Evolutionary conservation across 2,329 filamentous ascomycete species (phyloP).

Genomic region (Dissoconium aciculare): DNA sequence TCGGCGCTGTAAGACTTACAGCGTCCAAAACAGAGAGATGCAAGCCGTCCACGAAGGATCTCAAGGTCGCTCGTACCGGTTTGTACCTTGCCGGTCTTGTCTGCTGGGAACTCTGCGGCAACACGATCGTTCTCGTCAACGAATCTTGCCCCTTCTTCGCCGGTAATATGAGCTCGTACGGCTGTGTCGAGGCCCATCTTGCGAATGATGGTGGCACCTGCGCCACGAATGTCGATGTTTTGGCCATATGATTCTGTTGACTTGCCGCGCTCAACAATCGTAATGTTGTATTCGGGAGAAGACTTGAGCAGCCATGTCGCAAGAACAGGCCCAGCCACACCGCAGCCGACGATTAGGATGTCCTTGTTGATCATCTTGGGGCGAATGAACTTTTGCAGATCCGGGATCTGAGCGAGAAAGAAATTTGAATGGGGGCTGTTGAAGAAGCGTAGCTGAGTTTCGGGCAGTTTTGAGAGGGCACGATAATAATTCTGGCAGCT

Average conservation of each 20-base stretch:
- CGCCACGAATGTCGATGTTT: conserved; percentile 22
- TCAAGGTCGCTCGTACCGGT: conserved; percentile 22
- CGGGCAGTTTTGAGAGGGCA: too few relatives aligned
- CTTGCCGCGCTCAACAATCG: conserved; percentile 19
- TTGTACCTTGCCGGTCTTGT: conserved; percentile 16
- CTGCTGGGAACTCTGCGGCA: conserved; percentile 14
- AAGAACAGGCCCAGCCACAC: conserved; percentile 18
- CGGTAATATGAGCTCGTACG: conserved; percentile 14
- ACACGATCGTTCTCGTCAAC: conserved; percentile 14
- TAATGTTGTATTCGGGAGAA: conserved; percentile 14
- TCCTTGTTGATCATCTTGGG: too few relatives aligned
- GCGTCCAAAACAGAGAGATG: conserved; percentile 13
- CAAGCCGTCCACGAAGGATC: conserved; percentile 19
- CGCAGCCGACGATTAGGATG: conserved; percentile 19
- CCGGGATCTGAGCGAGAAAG: too few relatives aligned
- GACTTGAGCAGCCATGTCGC: conserved; percentile 17
- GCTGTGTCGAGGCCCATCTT: conserved; percentile 19
- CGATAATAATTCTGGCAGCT: too few relatives aligned
- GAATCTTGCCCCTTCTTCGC: conserved; percentile 19
- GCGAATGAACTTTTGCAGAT: too few relatives aligned
- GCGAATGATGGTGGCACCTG: conserved; percentile 17
- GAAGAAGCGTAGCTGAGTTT: too few relatives aligned
- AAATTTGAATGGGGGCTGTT: too few relatives aligned
- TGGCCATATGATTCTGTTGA: conserved; percentile 15
- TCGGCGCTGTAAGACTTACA: conserved; percentile 12